Percentiles rank a stretch among this genome's conserved stretches.
These are phyloP conservation scores for Flaveria brownii DNA, from an alignment of 129 eudicot genomes.

Conservation along the genomic window DNA sequence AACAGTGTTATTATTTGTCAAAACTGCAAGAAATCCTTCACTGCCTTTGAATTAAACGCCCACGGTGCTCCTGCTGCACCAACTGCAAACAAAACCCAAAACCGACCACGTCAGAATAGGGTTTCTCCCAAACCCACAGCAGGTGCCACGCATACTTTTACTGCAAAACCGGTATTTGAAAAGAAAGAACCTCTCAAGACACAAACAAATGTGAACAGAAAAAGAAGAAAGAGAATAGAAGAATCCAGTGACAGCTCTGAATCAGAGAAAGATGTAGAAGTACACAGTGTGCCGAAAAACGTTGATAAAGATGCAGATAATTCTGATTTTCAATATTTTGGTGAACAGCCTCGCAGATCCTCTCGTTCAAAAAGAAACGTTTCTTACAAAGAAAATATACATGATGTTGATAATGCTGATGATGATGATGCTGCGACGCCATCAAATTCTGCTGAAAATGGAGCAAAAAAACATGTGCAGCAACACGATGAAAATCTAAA, in stretches of 20 bases:
- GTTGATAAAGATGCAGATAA: slow-evolving; percentile 17
- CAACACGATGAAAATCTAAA: slow-evolving; percentile 17
- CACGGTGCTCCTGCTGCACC: slow-evolving; percentile 26
- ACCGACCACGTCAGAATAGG: slow-evolving; percentile 5
- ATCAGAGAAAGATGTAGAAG: slow-evolving; percentile 37
- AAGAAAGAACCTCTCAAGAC: slow-evolving; percentile 26
- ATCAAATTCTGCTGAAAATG: slow-evolving; percentile 20
- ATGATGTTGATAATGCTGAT: slow-evolving; percentile 29
- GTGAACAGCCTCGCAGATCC: slow-evolving; percentile 52
- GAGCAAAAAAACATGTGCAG: slow-evolving; percentile 8
- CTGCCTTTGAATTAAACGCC: slow-evolving; percentile 46
- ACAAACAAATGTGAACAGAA: slow-evolving; percentile 29
- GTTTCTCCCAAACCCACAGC: slow-evolving; percentile 23
- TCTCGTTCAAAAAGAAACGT: slow-evolving; percentile 51
- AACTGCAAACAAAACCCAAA: slow-evolving; percentile 9
- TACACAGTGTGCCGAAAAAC: slow-evolving; percentile 28
- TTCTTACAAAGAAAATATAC: slow-evolving; percentile 50
- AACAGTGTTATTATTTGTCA: slow-evolving; percentile 47
- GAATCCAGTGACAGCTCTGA: slow-evolving; percentile 62
- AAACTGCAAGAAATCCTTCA: slow-evolving; percentile 47
- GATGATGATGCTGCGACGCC: slow-evolving; percentile 16
- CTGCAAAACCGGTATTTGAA: slow-evolving; percentile 28
- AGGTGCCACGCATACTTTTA: neutral
- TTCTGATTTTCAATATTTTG: slow-evolving; percentile 23
- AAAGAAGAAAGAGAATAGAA: slow-evolving; percentile 44